Evolutionary conservation across 2,329 filamentous ascomycete genomes (phyloP), one percentile per base, ranked within the genome.

Genomic region (Ilyonectria robusta): DNA sequence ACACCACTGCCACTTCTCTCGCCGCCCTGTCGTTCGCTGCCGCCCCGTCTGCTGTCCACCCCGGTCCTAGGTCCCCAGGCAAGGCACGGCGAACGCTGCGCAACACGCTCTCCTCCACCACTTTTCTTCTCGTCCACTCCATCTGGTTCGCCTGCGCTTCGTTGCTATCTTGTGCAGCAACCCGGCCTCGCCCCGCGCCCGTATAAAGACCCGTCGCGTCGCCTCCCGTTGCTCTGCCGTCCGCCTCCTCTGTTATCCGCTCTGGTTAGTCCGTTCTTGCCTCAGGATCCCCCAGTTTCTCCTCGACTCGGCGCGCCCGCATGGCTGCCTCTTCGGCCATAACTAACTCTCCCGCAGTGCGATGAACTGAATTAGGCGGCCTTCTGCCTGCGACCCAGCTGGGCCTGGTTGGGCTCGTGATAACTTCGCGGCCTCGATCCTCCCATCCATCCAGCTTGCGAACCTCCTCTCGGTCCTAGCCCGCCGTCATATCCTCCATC

Each of bases 311-410:
- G 59, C 65, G 65, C 67, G 62, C 64, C 47, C 26, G 40, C 42
- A 51, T 54, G 57, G 59, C 59, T 47, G 61, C 55, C 55, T 68
- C 42, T 21, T 59, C 47, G 31, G 19, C 55, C 69, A 50, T 60
- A 70, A 68, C 59, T 68, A 59, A 67, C 61, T 46, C 48, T 42
- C 23, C 40, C 53, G 33, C 67, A 78, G 76, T 78, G 76, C 77
- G 65, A 80, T 81, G 78, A 80, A 79, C 75, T 80, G 77, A 77
- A 77, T 69, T 78, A 75, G 73, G 71, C 66, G 63, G 67, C 67
- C 69, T 67, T 69, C 66, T 72, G 72, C 72, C 75, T 78, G 78
- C 76, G 79, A 80, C 77, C 79, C 76, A 72, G 73, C 73, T 68
- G 77, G 77, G 74, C 78, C 75, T 76, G 77, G 77, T 78, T 75